These are phyloP conservation scores for Violaceomyces palustris DNA, from an alignment of 1,284 basidiomycete species.

Conservation along the genomic window DNA sequence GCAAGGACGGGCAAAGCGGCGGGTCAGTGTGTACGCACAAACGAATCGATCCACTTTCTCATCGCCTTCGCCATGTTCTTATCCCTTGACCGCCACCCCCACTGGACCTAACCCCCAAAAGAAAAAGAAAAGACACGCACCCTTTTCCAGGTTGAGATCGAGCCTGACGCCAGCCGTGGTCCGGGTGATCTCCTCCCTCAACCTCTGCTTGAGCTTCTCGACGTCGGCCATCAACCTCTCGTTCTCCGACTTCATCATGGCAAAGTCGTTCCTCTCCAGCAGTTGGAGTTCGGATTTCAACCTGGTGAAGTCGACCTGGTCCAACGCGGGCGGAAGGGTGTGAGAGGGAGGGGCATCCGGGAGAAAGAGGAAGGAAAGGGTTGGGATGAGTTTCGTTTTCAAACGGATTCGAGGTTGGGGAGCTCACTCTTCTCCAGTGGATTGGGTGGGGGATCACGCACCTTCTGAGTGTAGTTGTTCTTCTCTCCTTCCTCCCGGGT, in stretches of 20 bases:
- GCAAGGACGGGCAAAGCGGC: no score
- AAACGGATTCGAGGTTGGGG: no score
- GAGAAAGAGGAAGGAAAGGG: no score
- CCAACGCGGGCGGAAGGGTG: no score
- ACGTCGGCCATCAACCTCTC: constrained; percentile 86
- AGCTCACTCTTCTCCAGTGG: not conserved
- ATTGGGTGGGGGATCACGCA: constrained; percentile 1
- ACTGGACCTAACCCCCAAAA: no score
- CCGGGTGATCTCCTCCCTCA: constrained; percentile 74
- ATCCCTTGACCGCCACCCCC: no score
- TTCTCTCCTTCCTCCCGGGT: constrained; percentile 48
- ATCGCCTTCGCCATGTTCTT: no score
- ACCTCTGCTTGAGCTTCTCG: constrained; percentile 89
- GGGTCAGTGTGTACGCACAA: no score
- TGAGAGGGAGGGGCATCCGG: no score
- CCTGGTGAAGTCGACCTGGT: constrained; percentile 96
- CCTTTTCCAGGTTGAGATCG: constrained; percentile 95
- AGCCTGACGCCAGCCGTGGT: constrained; percentile 91
- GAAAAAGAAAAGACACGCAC: no score
- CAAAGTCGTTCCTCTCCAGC: constrained; percentile 94
- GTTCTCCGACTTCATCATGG: constrained; percentile 91
- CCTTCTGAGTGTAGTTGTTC: constrained; percentile 49
- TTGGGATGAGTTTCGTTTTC: no score
- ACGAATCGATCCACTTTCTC: no score
- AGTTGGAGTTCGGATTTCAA: constrained; percentile 93